These are phyloP conservation scores for Lasiodiplodia sp. DNA, from an alignment of 2,329 filamentous ascomycete genomes.

Conservation along the genomic window DNA sequence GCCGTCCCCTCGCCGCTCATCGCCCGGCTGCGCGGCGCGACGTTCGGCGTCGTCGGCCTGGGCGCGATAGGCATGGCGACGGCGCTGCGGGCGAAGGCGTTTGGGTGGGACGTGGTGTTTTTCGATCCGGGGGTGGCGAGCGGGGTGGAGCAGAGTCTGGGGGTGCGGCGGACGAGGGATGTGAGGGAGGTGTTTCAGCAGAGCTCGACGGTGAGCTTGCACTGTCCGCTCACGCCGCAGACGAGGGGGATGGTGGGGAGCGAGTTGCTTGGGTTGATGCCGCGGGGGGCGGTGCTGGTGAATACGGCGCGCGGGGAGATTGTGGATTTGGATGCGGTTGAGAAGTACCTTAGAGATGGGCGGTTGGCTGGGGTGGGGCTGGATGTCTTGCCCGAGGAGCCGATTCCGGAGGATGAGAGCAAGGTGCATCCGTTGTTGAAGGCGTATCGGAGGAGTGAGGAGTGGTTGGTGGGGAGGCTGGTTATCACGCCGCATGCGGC, in stretches of 20 bases:
- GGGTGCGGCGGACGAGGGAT: neutral
- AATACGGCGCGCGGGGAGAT: constrained; percentile 55
- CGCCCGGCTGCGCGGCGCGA: neutral
- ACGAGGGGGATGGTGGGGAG: constrained; percentile 37
- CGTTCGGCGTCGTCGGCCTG: neutral
- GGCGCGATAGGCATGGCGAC: neutral
- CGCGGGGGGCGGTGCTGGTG: constrained; percentile 48
- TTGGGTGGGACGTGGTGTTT: neutral
- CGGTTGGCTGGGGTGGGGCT: constrained; percentile 53
- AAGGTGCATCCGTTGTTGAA: neutral
- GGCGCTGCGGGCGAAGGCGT: neutral
- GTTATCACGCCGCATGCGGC: constrained; percentile 36
- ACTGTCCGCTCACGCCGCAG: neutral
- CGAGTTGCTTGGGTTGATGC: constrained; percentile 50
- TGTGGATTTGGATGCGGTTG: constrained; percentile 54
- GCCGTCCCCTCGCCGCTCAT: neutral
- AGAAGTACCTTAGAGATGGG: constrained; percentile 46
- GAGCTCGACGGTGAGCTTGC: neutral
- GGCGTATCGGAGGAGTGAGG: constrained; percentile 39
- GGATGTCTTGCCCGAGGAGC: constrained; percentile 55
- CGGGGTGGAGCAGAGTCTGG: neutral
- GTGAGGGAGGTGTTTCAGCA: neutral
- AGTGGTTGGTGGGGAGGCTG: constrained; percentile 52
- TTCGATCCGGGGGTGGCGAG: neutral
- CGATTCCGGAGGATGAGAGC: constrained; percentile 31